Conservation (phyloP, 1,139 yeast genomes). For the Magnusiomyces fungicola region DNA sequence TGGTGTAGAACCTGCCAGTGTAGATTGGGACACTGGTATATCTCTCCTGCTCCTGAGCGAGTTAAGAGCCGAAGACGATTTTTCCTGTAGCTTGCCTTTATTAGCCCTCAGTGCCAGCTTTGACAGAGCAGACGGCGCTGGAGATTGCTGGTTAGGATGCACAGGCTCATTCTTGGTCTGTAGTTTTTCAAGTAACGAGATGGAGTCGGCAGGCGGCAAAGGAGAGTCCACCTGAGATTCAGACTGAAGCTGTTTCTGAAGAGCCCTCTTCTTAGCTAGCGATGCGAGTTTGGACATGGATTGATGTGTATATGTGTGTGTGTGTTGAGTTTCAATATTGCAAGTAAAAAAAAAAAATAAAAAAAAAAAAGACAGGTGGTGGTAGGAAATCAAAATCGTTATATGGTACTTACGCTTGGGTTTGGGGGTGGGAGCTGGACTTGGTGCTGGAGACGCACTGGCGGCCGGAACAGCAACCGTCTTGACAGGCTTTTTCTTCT, state of each 20-base stretch:
- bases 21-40: neutral
- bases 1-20: neutral
- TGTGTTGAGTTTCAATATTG: neutral
- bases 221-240: slow-evolving; percentile 7
- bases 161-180: slow-evolving; percentile 2
- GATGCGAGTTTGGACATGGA: slow-evolving; percentile 15
- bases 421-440: neutral
- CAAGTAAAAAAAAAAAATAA: neutral
- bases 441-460: too few relatives aligned
- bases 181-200: slow-evolving; percentile 10
- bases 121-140: slow-evolving; percentile 1
- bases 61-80: neutral
- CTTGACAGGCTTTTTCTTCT: too few relatives aligned
- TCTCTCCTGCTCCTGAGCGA: too few relatives aligned
- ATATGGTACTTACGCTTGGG: neutral
- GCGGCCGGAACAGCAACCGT: too few relatives aligned
- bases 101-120: neutral
- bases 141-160: neutral
- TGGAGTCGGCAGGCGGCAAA: slow-evolving; percentile 9
- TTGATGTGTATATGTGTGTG: neutral
- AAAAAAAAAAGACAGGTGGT: slow-evolving; percentile 1
- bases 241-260: slow-evolving; percentile 9
- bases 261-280: slow-evolving; percentile 14
- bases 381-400: neutral
- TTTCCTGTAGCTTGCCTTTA: neutral